These are phyloP conservation scores for Rozella allomycis DNA, from an alignment of 371 early-diverging fungal genomes.

Conservation along the genomic window DNA sequence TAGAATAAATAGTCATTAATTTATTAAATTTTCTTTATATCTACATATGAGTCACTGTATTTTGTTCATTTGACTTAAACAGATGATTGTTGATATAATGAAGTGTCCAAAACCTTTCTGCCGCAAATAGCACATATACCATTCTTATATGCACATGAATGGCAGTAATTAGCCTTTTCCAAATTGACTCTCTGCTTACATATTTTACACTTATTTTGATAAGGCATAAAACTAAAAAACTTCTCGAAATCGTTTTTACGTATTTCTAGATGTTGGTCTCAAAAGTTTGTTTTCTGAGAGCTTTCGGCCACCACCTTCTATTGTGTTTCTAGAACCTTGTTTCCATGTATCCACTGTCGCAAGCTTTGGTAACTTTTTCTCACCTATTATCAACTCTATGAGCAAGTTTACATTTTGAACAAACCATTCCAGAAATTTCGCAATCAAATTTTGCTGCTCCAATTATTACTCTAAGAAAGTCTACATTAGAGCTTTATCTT, in stretches of 20 bases:
- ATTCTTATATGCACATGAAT: conserved; percentile 43
- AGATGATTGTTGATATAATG: conserved; percentile 38
- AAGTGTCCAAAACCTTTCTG: conserved; percentile 38
- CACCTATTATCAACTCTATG: too few species aligned
- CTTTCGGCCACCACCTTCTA: conserved; percentile 28
- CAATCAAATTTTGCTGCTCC: too few species aligned
- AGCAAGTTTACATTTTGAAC: too few species aligned
- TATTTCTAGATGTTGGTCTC: conserved; percentile 30
- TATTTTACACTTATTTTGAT: conserved; percentile 34
- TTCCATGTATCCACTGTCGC: too few species aligned
- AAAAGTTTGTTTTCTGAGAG: conserved; percentile 43
- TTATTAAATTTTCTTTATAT: too few species aligned
- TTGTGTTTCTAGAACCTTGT: conserved; percentile 35
- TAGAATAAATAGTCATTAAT: too few species aligned
- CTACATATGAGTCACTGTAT: too few species aligned
- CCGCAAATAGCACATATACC: conserved; percentile 63
- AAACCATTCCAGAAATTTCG: too few species aligned
- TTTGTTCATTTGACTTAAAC: too few species aligned
- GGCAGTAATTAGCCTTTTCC: conserved; percentile 39
- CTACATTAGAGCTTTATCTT: too few species aligned
- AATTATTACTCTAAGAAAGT: too few species aligned
- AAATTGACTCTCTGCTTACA: conserved; percentile 43
- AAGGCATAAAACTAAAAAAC: conserved; percentile 17
- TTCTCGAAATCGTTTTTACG: background rate
- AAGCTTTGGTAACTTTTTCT: too few species aligned